Evolutionary conservation across 129 eudicot species (phyloP).

Genomic region (Mikania micrantha): DNA sequence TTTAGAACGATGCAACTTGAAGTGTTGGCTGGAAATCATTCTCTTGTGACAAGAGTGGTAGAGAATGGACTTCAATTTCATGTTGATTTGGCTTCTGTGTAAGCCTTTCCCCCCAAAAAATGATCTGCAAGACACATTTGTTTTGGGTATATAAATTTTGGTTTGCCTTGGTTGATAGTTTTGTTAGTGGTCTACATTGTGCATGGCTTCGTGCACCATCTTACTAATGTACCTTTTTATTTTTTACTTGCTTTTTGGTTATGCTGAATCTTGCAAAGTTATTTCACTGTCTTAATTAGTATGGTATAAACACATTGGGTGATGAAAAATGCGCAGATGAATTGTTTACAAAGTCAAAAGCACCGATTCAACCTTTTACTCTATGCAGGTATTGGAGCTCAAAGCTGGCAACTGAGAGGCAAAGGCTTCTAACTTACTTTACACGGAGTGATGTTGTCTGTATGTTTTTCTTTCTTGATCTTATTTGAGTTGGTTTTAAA

Average conservation of each 20-base stretch:
- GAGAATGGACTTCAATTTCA: constrained; percentile 91
- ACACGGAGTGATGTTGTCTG: constrained; percentile 74
- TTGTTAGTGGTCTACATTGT: neutral
- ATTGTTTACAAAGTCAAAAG: neutral
- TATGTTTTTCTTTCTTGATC: constrained; percentile 36
- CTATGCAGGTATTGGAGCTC: constrained; percentile 87
- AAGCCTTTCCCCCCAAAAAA: constrained; percentile 13
- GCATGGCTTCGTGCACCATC: neutral
- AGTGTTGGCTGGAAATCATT: constrained; percentile 93
- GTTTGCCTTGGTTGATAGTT: neutral
- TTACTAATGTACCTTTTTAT: neutral
- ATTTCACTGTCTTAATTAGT: neutral
- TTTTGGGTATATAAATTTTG: neutral
- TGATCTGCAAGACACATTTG: neutral
- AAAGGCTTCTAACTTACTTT: constrained; percentile 75
- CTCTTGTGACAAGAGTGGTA: constrained; percentile 77
- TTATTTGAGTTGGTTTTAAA: neutral
- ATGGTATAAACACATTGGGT: neutral
- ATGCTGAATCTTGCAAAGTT: neutral
- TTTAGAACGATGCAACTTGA: constrained; percentile 96
- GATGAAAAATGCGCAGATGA: neutral
- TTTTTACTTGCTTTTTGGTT: neutral
- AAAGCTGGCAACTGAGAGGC: constrained; percentile 90
- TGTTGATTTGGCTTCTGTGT: constrained; percentile 82
- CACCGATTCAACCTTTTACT: neutral